Evolutionary conservation across 345 rosid species (phyloP), one percentile per base, ranked within the genome.

Genomic region (Noccaea caerulescens): DNA sequence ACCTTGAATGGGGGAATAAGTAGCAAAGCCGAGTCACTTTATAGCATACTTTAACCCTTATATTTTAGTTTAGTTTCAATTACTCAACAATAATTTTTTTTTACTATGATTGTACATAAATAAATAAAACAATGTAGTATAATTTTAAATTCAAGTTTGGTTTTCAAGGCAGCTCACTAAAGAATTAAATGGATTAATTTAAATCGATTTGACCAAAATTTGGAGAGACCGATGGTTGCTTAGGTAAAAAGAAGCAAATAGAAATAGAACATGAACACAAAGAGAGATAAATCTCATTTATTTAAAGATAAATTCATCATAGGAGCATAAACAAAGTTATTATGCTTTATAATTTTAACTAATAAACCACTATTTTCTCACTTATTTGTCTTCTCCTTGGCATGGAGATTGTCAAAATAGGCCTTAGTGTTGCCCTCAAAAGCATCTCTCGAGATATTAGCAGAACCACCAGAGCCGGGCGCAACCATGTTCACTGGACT

Each of bases 401-500:
- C 43, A 41, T 50, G 75, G 1, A 70, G 67, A 20, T 59, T 39
- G 43, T 70, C 68, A 41, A 70, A 70, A 11, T 60, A 60, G 0
- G 67, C 60, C 43, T 70, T 70, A 0, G 75, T 10, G 51, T 70
- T 59, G 0, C 51, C 49, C 39, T 70, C 67, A 7, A 70, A 70
- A 30, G 53, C 60, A 60, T 50, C 53, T 7, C 75, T 53, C 25
- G 52, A n/a, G 32, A 38, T 60, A 2, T 59, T 25, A 27, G 13
- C 67, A 7, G 59, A 63, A 11, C 75, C 68, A 30, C 68, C 68
- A 11, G 52, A 50, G 3, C 68, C 60, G 0, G 75, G 75, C 6
- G 60, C 75, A 36, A 71, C 68, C 68, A 71, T 71, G 8, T 50
- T 71, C 25, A 18, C 52, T 2, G 59, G 7, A 50, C 10, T 59